These are phyloP conservation scores for Aureobasidium uvarum DNA, from an alignment of 2,329 filamentous ascomycete species.

Conservation along the genomic window DNA sequence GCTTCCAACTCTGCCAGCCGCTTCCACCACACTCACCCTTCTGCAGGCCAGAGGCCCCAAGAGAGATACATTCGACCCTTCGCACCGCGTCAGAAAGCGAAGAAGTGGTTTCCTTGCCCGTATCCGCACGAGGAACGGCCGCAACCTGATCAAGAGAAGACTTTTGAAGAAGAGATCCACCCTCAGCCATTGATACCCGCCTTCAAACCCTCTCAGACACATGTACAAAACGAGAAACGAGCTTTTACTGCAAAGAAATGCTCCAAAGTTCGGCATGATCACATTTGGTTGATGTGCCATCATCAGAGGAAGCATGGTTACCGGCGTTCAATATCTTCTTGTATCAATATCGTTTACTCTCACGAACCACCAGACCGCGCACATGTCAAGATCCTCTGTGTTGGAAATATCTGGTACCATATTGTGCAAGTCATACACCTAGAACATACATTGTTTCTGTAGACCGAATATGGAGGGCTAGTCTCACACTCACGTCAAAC, in stretches of 20 bases:
- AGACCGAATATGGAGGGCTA: background rate
- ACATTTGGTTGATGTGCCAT: background rate
- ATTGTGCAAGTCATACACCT: background rate
- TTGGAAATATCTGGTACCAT: background rate
- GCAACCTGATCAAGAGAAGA: slow-evolving; percentile 55
- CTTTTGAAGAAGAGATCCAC: slow-evolving; percentile 53
- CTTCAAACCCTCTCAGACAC: background rate
- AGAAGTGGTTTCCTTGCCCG: slow-evolving; percentile 60
- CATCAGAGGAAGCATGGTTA: slow-evolving; percentile 10
- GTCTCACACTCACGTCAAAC: background rate
- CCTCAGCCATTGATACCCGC: slow-evolving; percentile 50
- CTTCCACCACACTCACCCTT: slow-evolving; percentile 28
- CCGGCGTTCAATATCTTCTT: slow-evolving; percentile 24
- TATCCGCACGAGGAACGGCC: slow-evolving; percentile 53
- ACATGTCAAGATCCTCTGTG: background rate
- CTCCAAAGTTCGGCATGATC: background rate
- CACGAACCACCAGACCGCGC: background rate
- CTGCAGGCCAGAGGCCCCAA: slow-evolving; percentile 49
- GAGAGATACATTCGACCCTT: slow-evolving; percentile 59
- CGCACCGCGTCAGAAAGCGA: slow-evolving; percentile 59
- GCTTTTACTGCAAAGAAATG: background rate
- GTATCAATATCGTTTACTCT: slow-evolving; percentile 13
- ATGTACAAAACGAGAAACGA: slow-evolving; percentile 4
- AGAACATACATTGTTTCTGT: background rate
- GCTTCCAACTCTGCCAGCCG: slow-evolving; percentile 6